Evolutionary conservation across 768 basidiomycete species (phyloP).

Genomic region (Heimioporus sp.): DNA sequence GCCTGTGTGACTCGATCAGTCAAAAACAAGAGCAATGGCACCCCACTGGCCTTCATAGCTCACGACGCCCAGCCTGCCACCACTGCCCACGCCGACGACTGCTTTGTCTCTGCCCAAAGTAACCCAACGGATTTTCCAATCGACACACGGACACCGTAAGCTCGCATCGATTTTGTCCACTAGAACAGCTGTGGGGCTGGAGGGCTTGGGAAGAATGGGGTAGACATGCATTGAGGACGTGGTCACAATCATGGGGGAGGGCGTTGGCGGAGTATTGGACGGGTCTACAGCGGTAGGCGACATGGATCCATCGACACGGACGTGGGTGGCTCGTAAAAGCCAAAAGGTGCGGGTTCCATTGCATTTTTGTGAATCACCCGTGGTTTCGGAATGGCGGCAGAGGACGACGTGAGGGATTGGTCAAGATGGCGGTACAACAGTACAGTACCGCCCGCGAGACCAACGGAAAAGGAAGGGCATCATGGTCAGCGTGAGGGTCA

Average conservation of each 20-base stretch:
- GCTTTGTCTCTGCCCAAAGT: constrained; percentile 91
- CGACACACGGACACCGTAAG: constrained; percentile 82
- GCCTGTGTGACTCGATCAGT: constrained; percentile 11
- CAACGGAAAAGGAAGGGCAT: constrained; percentile 84
- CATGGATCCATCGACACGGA: constrained; percentile 23
- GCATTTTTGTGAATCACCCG: constrained; percentile 81
- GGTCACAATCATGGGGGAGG: constrained; percentile 85
- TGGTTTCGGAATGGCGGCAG: constrained; percentile 83
- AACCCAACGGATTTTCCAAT: constrained; percentile 69
- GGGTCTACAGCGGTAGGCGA: constrained; percentile 16
- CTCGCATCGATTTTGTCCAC: constrained; percentile 87
- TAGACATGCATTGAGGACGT: constrained; percentile 78
- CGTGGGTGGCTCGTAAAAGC: constrained; percentile 60
- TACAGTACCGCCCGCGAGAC: constrained; percentile 93
- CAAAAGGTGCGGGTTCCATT: constrained; percentile 85
- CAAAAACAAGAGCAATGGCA: neutral
- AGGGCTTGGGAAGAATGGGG: constrained; percentile 68
- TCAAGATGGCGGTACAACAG: constrained; percentile 88
- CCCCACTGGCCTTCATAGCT: constrained; percentile 79
- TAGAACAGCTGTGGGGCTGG: constrained; percentile 59
- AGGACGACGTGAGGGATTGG: constrained; percentile 75
- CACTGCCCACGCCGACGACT: constrained; percentile 79
- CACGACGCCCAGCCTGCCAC: constrained; percentile 80
- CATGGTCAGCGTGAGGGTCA: constrained; percentile 75
- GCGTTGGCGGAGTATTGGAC: constrained; percentile 31